phyloP scores from a whole-genome alignment of 2,329 filamentous ascomycete genomes.

The Kalmusia sp. region DNA sequence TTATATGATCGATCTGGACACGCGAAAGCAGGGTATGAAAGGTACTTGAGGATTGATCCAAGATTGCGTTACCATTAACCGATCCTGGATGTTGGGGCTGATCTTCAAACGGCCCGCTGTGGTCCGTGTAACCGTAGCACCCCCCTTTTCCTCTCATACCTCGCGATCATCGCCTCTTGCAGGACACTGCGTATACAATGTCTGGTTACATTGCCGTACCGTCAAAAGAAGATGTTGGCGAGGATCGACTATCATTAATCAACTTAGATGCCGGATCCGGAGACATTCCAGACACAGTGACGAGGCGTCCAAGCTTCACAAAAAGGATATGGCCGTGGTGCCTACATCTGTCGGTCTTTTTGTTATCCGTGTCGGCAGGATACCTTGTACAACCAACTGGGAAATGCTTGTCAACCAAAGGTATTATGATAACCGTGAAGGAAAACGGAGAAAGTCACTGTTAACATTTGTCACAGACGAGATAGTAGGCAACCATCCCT shows the following conservation, averaged over 20 bases:
- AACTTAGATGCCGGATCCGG: neutral
- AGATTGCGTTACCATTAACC: constrained; percentile 3
- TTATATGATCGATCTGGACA: constrained; percentile 6
- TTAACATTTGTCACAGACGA: neutral
- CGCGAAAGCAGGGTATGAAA: constrained; percentile 2
- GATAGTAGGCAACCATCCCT: neutral
- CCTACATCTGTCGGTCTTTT: neutral
- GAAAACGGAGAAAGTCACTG: neutral
- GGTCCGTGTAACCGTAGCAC: neutral
- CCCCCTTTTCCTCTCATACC: neutral
- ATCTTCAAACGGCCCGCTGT: constrained; percentile 4
- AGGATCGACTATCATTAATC: neutral
- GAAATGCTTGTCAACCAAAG: neutral
- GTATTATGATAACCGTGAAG: neutral
- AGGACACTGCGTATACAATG: neutral
- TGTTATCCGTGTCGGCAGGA: constrained; percentile 4
- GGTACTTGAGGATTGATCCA: constrained; percentile 3
- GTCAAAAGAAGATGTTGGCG: neutral
- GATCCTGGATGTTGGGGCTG: neutral
- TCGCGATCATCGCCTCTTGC: neutral
- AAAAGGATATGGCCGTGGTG: neutral
- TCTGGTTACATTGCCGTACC: neutral
- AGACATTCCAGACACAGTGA: neutral
- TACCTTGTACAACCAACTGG: neutral
- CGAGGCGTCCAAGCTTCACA: neutral